Percentiles rank a stretch among this genome's conserved stretches.
These are phyloP conservation scores for Nicotiana tomentosiformis DNA, from an alignment of 257 asterid genomes.

Conservation along the genomic window DNA sequence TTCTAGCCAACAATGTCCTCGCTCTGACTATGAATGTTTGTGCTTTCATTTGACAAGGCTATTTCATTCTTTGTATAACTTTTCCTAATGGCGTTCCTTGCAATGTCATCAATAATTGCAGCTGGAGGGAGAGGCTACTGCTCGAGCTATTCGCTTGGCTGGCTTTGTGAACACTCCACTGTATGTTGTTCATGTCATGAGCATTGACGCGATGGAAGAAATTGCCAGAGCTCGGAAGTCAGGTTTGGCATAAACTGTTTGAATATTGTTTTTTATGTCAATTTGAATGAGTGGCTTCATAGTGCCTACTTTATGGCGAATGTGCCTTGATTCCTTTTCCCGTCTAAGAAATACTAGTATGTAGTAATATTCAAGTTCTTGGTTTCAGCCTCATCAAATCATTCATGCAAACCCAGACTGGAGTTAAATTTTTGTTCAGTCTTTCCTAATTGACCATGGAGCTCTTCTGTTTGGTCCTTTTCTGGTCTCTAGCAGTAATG, in stretches of 20 bases:
- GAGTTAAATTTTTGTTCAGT: background rate
- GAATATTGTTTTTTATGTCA: background rate
- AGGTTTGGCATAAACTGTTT: slow-evolving; percentile 36
- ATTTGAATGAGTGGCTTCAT: background rate
- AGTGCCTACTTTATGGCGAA: background rate
- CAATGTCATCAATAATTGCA: slow-evolving; percentile 21
- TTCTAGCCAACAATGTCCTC: background rate
- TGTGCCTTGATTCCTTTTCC: background rate
- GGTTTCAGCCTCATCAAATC: background rate
- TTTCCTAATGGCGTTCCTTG: background rate
- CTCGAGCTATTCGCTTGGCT: slow-evolving; percentile 93
- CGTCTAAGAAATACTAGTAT: background rate
- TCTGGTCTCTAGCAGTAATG: background rate
- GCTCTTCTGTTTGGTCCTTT: background rate
- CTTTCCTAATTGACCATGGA: background rate
- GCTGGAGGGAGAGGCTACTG: slow-evolving; percentile 96
- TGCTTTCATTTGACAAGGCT: background rate
- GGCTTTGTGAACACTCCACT: slow-evolving; percentile 88
- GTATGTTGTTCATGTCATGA: slow-evolving; percentile 97
- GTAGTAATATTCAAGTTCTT: background rate
- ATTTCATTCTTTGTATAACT: background rate
- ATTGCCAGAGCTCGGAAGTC: slow-evolving; percentile 90
- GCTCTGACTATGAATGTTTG: background rate
- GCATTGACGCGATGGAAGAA: slow-evolving; percentile 98
- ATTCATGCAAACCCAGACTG: background rate